Evolutionary conservation across 1,284 basidiomycete genomes (phyloP).

Genomic region (Marasmius sp.): DNA sequence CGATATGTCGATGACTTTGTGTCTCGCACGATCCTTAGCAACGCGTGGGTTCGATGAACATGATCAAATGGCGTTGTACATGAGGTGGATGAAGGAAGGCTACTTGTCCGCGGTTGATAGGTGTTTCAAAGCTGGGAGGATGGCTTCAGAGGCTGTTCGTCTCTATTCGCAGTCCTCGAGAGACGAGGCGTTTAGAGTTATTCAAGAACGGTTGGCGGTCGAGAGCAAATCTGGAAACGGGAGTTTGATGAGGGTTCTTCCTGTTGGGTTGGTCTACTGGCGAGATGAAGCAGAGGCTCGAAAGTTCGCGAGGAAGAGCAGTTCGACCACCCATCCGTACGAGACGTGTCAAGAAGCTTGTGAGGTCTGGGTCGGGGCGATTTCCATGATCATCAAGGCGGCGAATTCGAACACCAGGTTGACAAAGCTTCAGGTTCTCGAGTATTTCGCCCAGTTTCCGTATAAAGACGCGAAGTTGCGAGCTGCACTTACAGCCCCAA

Average conservation of each 20-base stretch:
- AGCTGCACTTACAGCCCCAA: slow-evolving; percentile 28
- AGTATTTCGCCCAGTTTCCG: background rate
- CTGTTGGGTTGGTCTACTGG: slow-evolving; percentile 41
- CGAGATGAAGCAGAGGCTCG: slow-evolving; percentile 26
- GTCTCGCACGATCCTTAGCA: slow-evolving; percentile 35
- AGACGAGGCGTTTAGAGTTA: slow-evolving; percentile 23
- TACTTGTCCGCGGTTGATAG: slow-evolving; percentile 34
- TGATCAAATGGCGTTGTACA: slow-evolving; percentile 36
- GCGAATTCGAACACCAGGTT: slow-evolving; percentile 2
- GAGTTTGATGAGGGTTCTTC: slow-evolving; percentile 41
- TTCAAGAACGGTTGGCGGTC: slow-evolving; percentile 25
- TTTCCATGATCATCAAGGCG: slow-evolving; percentile 31
- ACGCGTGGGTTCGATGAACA: slow-evolving; percentile 36
- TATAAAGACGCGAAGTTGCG: slow-evolving; percentile 26
- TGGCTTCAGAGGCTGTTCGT: slow-evolving; percentile 29
- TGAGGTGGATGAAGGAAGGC: slow-evolving; percentile 32
- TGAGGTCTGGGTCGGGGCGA: slow-evolving; percentile 34
- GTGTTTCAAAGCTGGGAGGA: slow-evolving; percentile 43
- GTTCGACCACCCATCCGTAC: slow-evolving; percentile 40
- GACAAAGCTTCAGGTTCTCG: slow-evolving; percentile 19
- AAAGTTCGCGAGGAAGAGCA: slow-evolving; percentile 34
- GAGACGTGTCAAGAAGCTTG: slow-evolving; percentile 39
- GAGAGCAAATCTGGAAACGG: slow-evolving; percentile 36
- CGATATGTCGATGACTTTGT: slow-evolving; percentile 44
- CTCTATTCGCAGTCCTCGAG: slow-evolving; percentile 21